These are phyloP conservation scores for Claviceps sorghi DNA, from an alignment of 2,329 filamentous ascomycete species.

Conservation along the genomic window DNA sequence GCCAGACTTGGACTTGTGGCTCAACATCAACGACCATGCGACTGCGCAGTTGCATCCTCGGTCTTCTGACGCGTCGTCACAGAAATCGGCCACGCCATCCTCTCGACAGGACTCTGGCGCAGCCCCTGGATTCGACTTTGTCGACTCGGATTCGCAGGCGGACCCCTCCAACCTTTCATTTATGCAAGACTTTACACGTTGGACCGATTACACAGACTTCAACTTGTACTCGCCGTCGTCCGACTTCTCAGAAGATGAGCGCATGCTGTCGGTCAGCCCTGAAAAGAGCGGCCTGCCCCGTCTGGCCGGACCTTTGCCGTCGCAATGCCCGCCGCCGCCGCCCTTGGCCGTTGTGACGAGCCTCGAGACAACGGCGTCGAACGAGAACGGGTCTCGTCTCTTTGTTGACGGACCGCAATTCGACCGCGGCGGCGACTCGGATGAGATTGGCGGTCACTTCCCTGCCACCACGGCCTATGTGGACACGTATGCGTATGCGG, in stretches of 20 bases:
- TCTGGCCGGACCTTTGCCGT: conserved; percentile 3
- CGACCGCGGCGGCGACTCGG: not conserved
- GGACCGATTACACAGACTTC: conserved; percentile 36
- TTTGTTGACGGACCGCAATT: not conserved
- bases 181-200: conserved; percentile 12
- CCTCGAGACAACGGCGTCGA: not conserved
- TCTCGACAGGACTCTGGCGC: conserved; percentile 11
- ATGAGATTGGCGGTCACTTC: not conserved
- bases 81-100: conserved; percentile 13
- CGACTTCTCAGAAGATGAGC: conserved; percentile 34
- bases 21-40: conserved; percentile 27
- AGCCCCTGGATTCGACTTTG: conserved; percentile 5
- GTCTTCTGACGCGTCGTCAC: conserved; percentile 14
- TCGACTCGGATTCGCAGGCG: conserved; percentile 3
- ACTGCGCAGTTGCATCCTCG: conserved; percentile 21
- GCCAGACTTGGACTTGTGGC: conserved; percentile 32
- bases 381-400: not conserved
- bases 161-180: conserved; percentile 21
- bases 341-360: not conserved
- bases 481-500: not conserved
- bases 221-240: conserved; percentile 38
- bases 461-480: not conserved
- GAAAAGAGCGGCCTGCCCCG: conserved; percentile 4
- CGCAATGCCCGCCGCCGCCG: conserved; percentile 3
- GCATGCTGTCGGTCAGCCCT: conserved; percentile 18